Evolutionary conservation across 148 eudicot species (phyloP), one percentile per base, ranked within the genome.

Genomic region (Heliosperma pusillum): DNA sequence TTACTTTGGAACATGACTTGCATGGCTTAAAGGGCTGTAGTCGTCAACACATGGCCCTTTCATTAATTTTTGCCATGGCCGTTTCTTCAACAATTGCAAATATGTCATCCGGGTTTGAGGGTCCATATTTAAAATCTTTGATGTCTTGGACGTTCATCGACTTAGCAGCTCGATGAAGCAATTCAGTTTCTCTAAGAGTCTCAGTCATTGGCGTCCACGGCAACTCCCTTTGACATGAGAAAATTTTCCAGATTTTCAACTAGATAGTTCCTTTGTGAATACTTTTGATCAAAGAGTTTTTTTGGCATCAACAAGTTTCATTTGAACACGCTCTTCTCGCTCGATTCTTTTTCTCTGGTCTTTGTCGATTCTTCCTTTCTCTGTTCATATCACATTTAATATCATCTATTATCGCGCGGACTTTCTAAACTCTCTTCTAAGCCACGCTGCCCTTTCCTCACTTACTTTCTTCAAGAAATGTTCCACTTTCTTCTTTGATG

Each of bases 301-400:
- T 74, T 94, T 94, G 15, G 98, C 97, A 77, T 94, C 98, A 69
- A 94, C 76, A n/a, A 94, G 86, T 84, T 94, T 94, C 98, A 94
- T 89, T 65, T 94, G 98, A 9, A 94, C 93, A 15, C 97, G 93
- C 77, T 93, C 98, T 84, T 93, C 98, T 5, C 98, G 86, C 98
- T 93, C 91, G 33, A 89, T 85, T 2, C 87, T 82, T 79, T 93
- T n/a, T n/a, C n/a, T n/a, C 98, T 75, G 88, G 74, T 73, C 93
- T 88, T 42, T 91, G 91, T 53, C 91, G 83, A 71, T 78, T 86
- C 74, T 91, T 93, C 82, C 88, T 89, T 76, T 93, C 98, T 56
- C 97, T 40, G 76, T 21, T 83, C 66, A 93, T 77, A 66, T 89
- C 98, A 27, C 83, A 36, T 84, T 88, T 93, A 45, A 88, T 66